Evolutionary conservation across 148 eudicot species (phyloP).

Genomic region (Salicornia ramosissima): DNA sequence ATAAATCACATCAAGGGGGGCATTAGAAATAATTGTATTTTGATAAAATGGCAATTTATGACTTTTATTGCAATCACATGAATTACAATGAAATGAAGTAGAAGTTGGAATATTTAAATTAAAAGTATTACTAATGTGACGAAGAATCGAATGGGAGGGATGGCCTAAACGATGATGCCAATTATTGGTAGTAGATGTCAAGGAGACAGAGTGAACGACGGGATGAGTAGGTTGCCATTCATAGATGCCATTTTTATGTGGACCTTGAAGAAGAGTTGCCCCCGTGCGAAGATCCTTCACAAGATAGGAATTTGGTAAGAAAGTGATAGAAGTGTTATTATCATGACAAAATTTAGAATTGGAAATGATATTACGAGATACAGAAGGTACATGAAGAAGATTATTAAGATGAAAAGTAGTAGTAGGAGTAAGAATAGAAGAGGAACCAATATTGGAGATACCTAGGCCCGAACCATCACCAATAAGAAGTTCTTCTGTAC

Average conservation of each 20-base stretch:
- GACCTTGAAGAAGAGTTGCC: not conserved
- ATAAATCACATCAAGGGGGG: not conserved
- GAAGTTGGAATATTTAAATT: not conserved
- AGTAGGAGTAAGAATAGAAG: not conserved
- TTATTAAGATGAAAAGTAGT: not conserved
- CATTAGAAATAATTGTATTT: not conserved
- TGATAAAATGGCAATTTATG: not conserved
- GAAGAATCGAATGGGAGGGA: not conserved
- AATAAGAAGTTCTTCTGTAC: conserved; percentile 17
- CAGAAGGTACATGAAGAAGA: not conserved
- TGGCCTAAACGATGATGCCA: no score
- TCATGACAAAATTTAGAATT: not conserved
- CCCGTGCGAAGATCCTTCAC: not conserved
- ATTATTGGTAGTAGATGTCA: not conserved
- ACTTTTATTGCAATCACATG: no score
- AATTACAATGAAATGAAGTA: no score
- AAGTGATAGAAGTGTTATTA: not conserved
- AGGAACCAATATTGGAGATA: not conserved
- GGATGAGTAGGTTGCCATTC: not conserved
- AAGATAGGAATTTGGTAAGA: not conserved
- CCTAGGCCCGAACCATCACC: not conserved
- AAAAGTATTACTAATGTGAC: not conserved
- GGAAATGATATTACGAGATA: not conserved
- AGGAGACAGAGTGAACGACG: no score
- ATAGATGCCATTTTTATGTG: not conserved